phyloP scores from a whole-genome alignment of 2,329 filamentous ascomycete genomes.

The Arthrobotrys entomopaga region DNA sequence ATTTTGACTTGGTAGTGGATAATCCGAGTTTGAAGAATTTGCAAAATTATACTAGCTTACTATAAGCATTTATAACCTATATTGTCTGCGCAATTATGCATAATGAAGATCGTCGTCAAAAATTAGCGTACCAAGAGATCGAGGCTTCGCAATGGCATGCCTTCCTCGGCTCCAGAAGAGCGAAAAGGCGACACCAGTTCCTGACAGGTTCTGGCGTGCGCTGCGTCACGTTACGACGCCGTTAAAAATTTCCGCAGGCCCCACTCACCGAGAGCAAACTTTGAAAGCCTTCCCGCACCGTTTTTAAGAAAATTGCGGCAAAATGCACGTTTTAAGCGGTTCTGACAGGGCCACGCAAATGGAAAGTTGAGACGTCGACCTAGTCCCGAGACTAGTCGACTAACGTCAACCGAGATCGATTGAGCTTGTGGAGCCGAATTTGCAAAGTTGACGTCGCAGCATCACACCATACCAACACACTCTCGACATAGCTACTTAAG shows the following conservation, averaged over 20 bases:
- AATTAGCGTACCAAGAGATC: background rate
- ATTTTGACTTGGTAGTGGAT: no score
- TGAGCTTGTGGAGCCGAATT: background rate
- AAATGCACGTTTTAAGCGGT: no score
- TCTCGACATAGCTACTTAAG: no score
- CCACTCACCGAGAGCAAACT: no score
- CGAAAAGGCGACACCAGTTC: constrained; percentile 1
- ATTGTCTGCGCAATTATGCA: no score
- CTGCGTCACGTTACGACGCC: background rate
- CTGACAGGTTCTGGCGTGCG: background rate
- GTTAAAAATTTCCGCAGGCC: background rate
- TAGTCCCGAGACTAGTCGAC: no score
- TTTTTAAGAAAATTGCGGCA: no score
- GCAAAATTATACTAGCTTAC: no score
- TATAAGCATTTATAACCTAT: no score
- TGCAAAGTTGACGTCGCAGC: background rate
- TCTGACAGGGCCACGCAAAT: constrained; percentile 7
- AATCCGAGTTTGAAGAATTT: no score
- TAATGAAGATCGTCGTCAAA: background rate
- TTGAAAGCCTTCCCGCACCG: no score
- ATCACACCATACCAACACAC: constrained; percentile 1
- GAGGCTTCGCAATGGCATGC: background rate
- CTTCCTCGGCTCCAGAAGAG: background rate
- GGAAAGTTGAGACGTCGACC: constrained; percentile 14
- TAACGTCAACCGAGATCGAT: background rate